phyloP scores from a whole-genome alignment of 129 eudicot genomes.

The Helianthus annuus region HanXRQr2.0-SUNRISE NC_035442.2:103043185-103043684 shows the following conservation, averaged over 20 bases:
- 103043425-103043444: slow-evolving; percentile 90
- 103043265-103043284: slow-evolving; percentile 78
- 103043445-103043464: slow-evolving; percentile 96
- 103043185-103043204: slow-evolving; percentile 69
- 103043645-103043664: slow-evolving; percentile 80
- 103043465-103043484: not conserved
- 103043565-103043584: slow-evolving; percentile 88
- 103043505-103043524: not conserved
- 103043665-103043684: slow-evolving; percentile 79
- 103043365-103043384: slow-evolving; percentile 52
- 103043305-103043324: slow-evolving; percentile 81
- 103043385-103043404: slow-evolving; percentile 71
- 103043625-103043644: slow-evolving; percentile 88
- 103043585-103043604: slow-evolving; percentile 72
- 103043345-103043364: slow-evolving; percentile 61
- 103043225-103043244: slow-evolving; percentile 73
- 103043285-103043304: slow-evolving; percentile 70
- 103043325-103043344: slow-evolving; percentile 78
- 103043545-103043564: slow-evolving; percentile 85
- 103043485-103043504: not conserved
- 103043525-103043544: slow-evolving; percentile 47
- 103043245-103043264: slow-evolving; percentile 50
- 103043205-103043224: slow-evolving; percentile 87
- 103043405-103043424: slow-evolving; percentile 98
- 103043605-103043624: slow-evolving; percentile 86